These are phyloP conservation scores for Phytopythium sindhum DNA, from an alignment of 352 stramenopile species.

Conservation along the genomic window DNA sequence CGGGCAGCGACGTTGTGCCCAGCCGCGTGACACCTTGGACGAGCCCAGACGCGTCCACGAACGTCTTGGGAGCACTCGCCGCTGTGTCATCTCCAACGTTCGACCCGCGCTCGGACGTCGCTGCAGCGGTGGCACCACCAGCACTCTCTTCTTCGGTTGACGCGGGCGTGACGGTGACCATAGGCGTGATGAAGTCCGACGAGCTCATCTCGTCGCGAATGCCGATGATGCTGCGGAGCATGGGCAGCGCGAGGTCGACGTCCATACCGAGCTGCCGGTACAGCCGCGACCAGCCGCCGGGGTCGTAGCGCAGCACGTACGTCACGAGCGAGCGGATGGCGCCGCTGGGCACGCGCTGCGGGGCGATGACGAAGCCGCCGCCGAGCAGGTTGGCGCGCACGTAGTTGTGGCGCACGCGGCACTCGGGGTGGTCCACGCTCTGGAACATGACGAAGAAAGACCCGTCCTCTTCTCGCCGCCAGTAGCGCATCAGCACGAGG, in stretches of 20 bases:
- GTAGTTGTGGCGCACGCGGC: constrained; percentile 83
- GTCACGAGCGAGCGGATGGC: constrained; percentile 79
- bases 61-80: constrained; percentile 17
- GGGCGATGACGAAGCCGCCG: constrained; percentile 83
- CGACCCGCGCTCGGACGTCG: constrained; percentile 1
- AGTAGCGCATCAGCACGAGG: constrained; percentile 87
- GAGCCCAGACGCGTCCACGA: constrained; percentile 56
- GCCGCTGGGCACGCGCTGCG: constrained; percentile 73
- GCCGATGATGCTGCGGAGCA: constrained; percentile 80
- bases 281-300: constrained; percentile 73
- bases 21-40: constrained; percentile 65
- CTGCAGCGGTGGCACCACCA: background rate
- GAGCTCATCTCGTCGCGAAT: constrained; percentile 85
- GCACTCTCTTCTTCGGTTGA: constrained; percentile 5
- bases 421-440: constrained; percentile 83
- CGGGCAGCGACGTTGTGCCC: constrained; percentile 56
- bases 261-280: constrained; percentile 90
- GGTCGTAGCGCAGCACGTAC: constrained; percentile 81
- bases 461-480: constrained; percentile 84
- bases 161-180: constrained; percentile 55
- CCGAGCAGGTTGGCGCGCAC: constrained; percentile 77
- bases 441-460: constrained; percentile 92
- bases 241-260: constrained; percentile 81
- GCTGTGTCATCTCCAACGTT: constrained; percentile 2
- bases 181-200: constrained; percentile 83